Base-by-base conservation (phyloP, 371 early-diverging fungal genomes). In the Mucor sp. region DNA sequence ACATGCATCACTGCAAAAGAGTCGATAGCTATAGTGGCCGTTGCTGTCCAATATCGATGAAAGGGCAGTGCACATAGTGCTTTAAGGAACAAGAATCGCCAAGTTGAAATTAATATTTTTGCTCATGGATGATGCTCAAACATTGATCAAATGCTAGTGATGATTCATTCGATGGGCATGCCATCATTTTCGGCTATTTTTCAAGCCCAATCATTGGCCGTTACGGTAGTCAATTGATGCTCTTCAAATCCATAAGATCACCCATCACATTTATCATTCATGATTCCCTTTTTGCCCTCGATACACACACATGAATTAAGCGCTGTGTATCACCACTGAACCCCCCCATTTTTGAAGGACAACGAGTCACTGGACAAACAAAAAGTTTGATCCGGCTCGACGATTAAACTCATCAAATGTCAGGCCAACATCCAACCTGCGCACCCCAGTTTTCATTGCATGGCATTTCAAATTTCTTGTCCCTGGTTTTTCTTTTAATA, bases 381-480 rank as follows among this genome's bases (percentile, higher is more conserved):
- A 50, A 50, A 25, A 23, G 21, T 23, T 50, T 25, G 50, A 50
- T 50, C 50, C 23, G 25, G 25, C 23, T 50, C 50, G 9, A n/a
- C n/a, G n/a, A 14, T 50, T 9, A 25, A 50, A 50, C 9, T 8
- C 21, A n/a, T 21, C 23, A 43, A 21, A 21, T 23, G 50, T 50
- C 50, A 50, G 50, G 23, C 11, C 21, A 37, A 37, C 37, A 23
- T 50, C 25, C 12, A 12, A 33, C 23, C 50, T 12, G 50, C 50
- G 50, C 50, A 50, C 50, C 50, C 50, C 50, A 50, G 50, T 23
- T n/a, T 23, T 23, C 12, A 12, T 30, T 23, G 9, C 8, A 25
- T 23, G 25, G 21, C 21, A 50, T 2, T 50, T 50, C 23, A 23
- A 48, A 50, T 62, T 33, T 66, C 6, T 58, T 69, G 65, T 69